Conservation (phyloP, 306 rosid genomes). For the Begonia masoniana region DNA sequence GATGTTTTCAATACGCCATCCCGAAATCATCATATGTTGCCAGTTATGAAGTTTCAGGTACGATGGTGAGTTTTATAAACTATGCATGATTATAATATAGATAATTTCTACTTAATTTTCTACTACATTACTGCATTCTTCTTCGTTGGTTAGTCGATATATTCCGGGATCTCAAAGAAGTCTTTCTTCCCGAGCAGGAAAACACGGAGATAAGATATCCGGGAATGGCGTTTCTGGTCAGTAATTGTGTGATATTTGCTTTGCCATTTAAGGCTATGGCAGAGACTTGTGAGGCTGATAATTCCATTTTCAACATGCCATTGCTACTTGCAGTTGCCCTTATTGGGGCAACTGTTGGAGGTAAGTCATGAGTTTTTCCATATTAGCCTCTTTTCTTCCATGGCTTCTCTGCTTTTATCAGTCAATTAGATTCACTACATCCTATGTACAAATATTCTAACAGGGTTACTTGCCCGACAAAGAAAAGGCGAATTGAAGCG, state of each 20-base stretch:
- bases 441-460: slow-evolving; percentile 1
- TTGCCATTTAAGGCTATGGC: slow-evolving; percentile 66
- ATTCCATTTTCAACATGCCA: slow-evolving; percentile 71
- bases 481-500: slow-evolving; percentile 67
- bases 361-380: slow-evolving; percentile 31
- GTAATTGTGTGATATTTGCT: slow-evolving; percentile 49
- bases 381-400: not conserved
- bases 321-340: slow-evolving; percentile 73
- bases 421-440: not conserved
- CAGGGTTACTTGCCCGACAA: slow-evolving; percentile 93
- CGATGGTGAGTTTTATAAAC: slow-evolving; percentile 48
- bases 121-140: not conserved
- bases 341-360: slow-evolving; percentile 96
- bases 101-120: not conserved
- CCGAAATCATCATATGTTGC: slow-evolving; percentile 16
- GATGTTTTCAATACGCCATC: slow-evolving; percentile 9
- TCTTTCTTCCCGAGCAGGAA: slow-evolving; percentile 30
- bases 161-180: not conserved
- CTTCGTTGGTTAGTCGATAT: not conserved
- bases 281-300: slow-evolving; percentile 73
- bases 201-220: slow-evolving; percentile 26
- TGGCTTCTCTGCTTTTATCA: not conserved
- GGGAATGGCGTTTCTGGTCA: slow-evolving; percentile 29
- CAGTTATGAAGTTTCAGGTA: slow-evolving; percentile 62
- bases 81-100: not conserved